Evolutionary conservation across 129 eudicot genomes (phyloP).

Genomic region (Erigeron canadensis): DNA sequence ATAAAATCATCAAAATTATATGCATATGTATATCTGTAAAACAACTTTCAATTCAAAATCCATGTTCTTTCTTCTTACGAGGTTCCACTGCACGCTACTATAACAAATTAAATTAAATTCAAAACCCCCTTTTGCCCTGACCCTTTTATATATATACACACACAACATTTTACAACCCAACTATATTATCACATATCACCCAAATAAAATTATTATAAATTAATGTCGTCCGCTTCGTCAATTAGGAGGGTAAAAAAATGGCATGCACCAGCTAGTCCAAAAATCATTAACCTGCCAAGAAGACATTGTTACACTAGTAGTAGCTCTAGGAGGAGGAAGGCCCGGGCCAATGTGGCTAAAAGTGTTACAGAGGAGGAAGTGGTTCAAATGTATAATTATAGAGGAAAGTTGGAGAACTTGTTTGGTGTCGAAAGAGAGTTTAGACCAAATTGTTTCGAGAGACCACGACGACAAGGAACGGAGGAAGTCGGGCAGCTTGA

Average conservation of each 20-base stretch:
- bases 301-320: constrained; percentile 1
- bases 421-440: constrained; percentile 64
- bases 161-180: background rate
- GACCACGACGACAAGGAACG: constrained; percentile 17
- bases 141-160: too few species aligned
- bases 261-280: constrained; percentile 73
- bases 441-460: constrained; percentile 27
- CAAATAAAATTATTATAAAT: constrained; percentile 11
- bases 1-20: background rate
- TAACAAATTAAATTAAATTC: background rate
- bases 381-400: constrained; percentile 16
- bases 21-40: background rate
- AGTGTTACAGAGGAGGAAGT: constrained; percentile 2
- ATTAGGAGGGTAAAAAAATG: constrained; percentile 53
- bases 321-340: constrained; percentile 53
- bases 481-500: constrained; percentile 37
- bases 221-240: constrained; percentile 14
- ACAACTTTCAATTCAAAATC: constrained; percentile 46
- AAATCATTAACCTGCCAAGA: constrained; percentile 75
- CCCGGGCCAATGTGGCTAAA: constrained; percentile 1
- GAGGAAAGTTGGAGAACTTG: constrained; percentile 53
- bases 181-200: background rate
- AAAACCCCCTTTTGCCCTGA: background rate
- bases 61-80: constrained; percentile 48
- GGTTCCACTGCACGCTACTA: constrained; percentile 50